Evolutionary conservation across 306 rosid species (phyloP), one percentile per base, ranked within the genome.

Genomic region (Glycine latifolia): DNA sequence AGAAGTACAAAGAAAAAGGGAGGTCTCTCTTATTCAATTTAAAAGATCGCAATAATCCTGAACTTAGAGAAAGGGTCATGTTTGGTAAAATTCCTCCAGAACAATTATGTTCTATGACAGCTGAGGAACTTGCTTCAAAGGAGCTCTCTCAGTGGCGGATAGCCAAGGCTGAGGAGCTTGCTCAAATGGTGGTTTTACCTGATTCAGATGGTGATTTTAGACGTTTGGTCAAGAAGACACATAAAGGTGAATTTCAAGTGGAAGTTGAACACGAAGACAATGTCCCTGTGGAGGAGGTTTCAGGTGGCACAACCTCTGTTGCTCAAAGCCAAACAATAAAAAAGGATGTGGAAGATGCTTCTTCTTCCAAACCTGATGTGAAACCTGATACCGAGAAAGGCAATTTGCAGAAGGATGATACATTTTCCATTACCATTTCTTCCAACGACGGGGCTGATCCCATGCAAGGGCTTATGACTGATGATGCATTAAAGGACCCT

Each of bases 141-240:
- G 98, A 96, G 90, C 99, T 96, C 81, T 90, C 98, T 67, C 81
- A 96, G 88, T 96, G 99, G 99, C 90, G 99, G 85, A 89, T 91
- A 91, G 99, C 99, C 10, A 96, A 96, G 89, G 99, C 99, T n/a
- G 99, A 96, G 83, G 98, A 96, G 85, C 68, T 93, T 87, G 99
- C 96, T 5, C 96, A 96, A 79, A 96, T 96, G 98, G 97, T 93
- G 63, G 94, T 96, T 77, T 85, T 96, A 77, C 97, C 98, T 2
- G 93, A 95, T 86, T 86, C 94, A 20, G 99, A 91, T 69, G 92
- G 81, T 80, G 98, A 96, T 86, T 58, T 92, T 43, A 89, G 98
- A 62, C 98, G 99, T 33, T 58, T 96, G 80, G 99, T 96, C 77
- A 96, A 44, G 88, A 96, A 96, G 77, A 96, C 99, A 3, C 99